Conservation (phyloP, 2,329 filamentous ascomycete genomes). For the Spiromastix sp. region DNA sequence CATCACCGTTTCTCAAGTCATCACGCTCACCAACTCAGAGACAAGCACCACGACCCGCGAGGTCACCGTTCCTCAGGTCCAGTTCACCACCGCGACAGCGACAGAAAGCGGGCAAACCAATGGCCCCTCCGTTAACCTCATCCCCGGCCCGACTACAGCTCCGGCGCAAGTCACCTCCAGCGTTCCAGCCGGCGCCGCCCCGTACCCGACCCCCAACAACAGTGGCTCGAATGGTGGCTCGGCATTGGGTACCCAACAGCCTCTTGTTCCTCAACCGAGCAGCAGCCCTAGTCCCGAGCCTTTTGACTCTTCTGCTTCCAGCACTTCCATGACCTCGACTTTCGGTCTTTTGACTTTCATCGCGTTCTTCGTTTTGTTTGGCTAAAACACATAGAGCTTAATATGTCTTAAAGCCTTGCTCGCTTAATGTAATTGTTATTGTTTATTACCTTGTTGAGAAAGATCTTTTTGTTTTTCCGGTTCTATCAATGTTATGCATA, state of each 20-base stretch:
- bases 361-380: too few species aligned
- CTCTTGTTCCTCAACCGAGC: conserved; percentile 10
- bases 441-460: too few species aligned
- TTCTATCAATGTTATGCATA: too few species aligned
- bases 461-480: too few species aligned
- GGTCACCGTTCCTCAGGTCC: conserved; percentile 36
- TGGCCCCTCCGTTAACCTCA: conserved; percentile 21
- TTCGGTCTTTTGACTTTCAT: conserved; percentile 7
- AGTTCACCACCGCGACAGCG: conserved; percentile 26
- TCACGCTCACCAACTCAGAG: conserved; percentile 9
- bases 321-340: conserved; percentile 6
- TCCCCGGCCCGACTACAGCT: conserved; percentile 15
- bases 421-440: too few species aligned
- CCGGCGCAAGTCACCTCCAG: conserved; percentile 10
- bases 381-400: too few species aligned
- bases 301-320: conserved; percentile 11
- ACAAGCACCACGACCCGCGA: conserved; percentile 22
- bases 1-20: conserved; percentile 27
- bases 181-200: conserved; percentile 11
- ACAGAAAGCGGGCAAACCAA: conserved; percentile 14
- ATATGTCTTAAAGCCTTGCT: too few species aligned
- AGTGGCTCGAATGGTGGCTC: too few species aligned
- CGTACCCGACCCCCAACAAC: too few species aligned
- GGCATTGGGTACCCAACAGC: conserved; percentile 13
- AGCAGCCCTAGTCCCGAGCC: conserved; percentile 4